phyloP scores from a whole-genome alignment of 352 stramenopile genomes.

The Globisporangium apiculatum region DNA sequence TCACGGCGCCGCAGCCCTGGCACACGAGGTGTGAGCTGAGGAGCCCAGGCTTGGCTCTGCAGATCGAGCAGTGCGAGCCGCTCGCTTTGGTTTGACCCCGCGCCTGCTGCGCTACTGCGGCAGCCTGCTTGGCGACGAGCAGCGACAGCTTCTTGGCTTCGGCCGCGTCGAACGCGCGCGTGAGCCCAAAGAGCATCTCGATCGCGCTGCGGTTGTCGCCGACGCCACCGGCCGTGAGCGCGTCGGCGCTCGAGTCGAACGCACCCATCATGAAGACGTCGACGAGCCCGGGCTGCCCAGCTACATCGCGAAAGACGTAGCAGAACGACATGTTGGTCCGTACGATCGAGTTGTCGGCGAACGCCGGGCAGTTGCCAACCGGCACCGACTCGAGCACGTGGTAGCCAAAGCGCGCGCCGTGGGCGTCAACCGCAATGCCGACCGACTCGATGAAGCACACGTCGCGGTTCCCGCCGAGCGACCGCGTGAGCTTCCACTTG shows the following conservation, averaged over 20 bases:
- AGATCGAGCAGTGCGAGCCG: slow-evolving; percentile 2
- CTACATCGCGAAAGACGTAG: slow-evolving; percentile 54
- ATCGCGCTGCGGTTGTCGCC: slow-evolving; percentile 60
- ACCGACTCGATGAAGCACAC: slow-evolving; percentile 66
- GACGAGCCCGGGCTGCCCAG: slow-evolving; percentile 36
- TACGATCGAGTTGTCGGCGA: slow-evolving; percentile 72
- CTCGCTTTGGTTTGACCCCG: not conserved
- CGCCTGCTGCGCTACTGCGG: slow-evolving; percentile 21
- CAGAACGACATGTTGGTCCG: slow-evolving; percentile 63
- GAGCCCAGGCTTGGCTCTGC: slow-evolving; percentile 4
- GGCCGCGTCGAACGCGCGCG: slow-evolving; percentile 30
- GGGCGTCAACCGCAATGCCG: slow-evolving; percentile 42
- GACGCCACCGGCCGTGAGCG: slow-evolving; percentile 52
- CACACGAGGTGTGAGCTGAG: slow-evolving; percentile 22
- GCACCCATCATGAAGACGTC: slow-evolving; percentile 71
- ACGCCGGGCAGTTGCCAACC: slow-evolving; percentile 50
- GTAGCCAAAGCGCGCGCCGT: slow-evolving; percentile 54
- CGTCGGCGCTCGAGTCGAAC: slow-evolving; percentile 56
- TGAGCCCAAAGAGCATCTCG: slow-evolving; percentile 58
- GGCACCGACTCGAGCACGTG: slow-evolving; percentile 57
- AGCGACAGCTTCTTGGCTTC: slow-evolving; percentile 67
- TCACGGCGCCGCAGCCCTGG: slow-evolving; percentile 27
- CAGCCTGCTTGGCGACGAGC: slow-evolving; percentile 41
- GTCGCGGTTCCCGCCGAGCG: slow-evolving; percentile 66
- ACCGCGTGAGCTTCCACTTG: slow-evolving; percentile 69